Base-by-base conservation (phyloP, 1,284 basidiomycete genomes). In the Peniophora sp. region DNA sequence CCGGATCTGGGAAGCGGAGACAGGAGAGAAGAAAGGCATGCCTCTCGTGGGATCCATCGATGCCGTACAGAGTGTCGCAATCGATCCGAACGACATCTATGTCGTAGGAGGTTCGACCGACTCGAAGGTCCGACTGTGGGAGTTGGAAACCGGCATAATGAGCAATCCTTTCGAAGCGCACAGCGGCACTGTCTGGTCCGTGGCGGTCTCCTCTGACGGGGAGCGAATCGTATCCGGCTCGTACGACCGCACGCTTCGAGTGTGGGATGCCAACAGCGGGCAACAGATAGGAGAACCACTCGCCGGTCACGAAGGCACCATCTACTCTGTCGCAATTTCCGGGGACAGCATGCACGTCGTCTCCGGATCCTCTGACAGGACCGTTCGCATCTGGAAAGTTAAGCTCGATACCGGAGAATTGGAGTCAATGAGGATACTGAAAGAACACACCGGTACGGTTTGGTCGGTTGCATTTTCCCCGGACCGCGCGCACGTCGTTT, bases 21-120 rank as follows among this genome's bases (percentile, higher is more conserved):
- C 55, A 3, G 54, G 52, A 11, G 12, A 47, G 14, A 34, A 15
- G 17, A 20, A 63, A 24, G 53, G 49, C 43, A 47, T 48, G 23
- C 50, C 43, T 12, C 35, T 54, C 24, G 32, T 37, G 15, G 60
- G 56, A 12, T 62, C 67, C 52, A 47, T 34, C 3, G 53, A 49
- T 2, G 51, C 56, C 12, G 59, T 66, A n/a, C 57, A 55, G 52
- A 47, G 11, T 18, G 41, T 18, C 11, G 41, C 41, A 10, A 12
- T 43, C 41, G 11, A 10, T 12, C 41, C 41, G 9, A 18, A 43
- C 41, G 41, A 18, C 41, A 10, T 9, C 9, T 20, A 20, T 18
- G 20, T 43, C 41, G 41, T 18, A 9, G 9, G 11, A 9, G 9
- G 41, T 18, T 12, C 12, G 9, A 11, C 18, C 17, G 18, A 43